A percentile compares a stretch with the other conserved stretches of the same genome.
Evolutionary conservation across 2,329 filamentous ascomycete species (phyloP).

Genomic region (Lachnellula hyalina): DNA sequence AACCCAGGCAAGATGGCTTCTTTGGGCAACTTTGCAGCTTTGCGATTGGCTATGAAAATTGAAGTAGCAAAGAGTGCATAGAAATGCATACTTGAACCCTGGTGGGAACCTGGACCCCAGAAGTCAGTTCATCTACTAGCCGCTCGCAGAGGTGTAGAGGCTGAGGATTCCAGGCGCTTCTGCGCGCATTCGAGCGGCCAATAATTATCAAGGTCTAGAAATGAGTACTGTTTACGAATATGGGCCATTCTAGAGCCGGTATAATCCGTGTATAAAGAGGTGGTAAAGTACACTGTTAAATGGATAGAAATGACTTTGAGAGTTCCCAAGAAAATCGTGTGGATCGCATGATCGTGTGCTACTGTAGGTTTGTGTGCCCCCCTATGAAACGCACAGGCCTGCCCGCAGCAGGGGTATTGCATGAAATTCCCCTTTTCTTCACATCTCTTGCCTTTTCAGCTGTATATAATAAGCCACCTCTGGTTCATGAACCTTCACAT

Average conservation of each 20-base stretch:
- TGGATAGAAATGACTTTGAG: neutral
- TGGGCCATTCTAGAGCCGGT: no score
- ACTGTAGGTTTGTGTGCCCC: neutral
- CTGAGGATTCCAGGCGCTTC: no score
- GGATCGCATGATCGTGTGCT: slow-evolving; percentile 5
- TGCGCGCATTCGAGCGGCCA: neutral
- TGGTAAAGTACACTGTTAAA: no score
- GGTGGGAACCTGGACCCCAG: neutral
- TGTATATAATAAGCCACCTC: slow-evolving; percentile 4
- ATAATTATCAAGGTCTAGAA: neutral
- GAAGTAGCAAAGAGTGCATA: slow-evolving; percentile 4
- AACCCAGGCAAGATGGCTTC: neutral
- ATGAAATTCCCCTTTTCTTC: neutral
- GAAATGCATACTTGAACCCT: slow-evolving; percentile 3
- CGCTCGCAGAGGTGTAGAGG: no score
- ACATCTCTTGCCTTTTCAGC: slow-evolving; percentile 7
- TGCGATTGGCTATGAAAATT: slow-evolving; percentile 3
- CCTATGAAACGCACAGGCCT: neutral
- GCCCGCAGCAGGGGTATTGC: slow-evolving; percentile 3
- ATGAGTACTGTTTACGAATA: neutral
- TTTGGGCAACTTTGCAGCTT: neutral
- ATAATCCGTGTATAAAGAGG: neutral
- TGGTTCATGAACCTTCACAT: neutral
- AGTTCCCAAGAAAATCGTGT: neutral
- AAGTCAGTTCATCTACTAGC: no score